Evolutionary conservation across 768 basidiomycete genomes (phyloP).

Genomic region (Leccinum variicolor): DNA sequence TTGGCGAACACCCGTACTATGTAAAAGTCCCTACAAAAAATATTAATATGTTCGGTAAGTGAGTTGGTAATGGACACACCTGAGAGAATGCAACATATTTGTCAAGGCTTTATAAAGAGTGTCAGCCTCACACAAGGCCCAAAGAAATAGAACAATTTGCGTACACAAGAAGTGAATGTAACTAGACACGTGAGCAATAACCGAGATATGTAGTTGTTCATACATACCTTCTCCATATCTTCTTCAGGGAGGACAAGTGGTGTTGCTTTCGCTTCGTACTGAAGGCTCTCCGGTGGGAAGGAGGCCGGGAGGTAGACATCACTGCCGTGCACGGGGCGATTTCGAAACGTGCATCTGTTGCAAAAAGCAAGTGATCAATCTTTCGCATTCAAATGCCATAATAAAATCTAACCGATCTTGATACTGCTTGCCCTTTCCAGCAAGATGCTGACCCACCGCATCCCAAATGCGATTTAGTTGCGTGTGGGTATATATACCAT

Average conservation of each 20-base stretch:
- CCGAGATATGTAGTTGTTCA: background rate
- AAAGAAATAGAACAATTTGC: slow-evolving; percentile 13
- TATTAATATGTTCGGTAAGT: slow-evolving; percentile 35
- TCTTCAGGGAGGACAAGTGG: slow-evolving; percentile 39
- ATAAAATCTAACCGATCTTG: slow-evolving; percentile 38
- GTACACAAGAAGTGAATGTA: slow-evolving; percentile 60
- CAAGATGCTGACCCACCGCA: slow-evolving; percentile 39
- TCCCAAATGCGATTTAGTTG: slow-evolving; percentile 50
- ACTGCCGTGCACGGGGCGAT: slow-evolving; percentile 30
- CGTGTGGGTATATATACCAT: slow-evolving; percentile 48
- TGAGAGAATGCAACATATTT: slow-evolving; percentile 32
- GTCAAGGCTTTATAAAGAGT: slow-evolving; percentile 37
- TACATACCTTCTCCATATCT: slow-evolving; percentile 45
- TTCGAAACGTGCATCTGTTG: slow-evolving; percentile 45
- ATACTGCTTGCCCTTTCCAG: slow-evolving; percentile 50
- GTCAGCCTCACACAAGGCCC: slow-evolving; percentile 30
- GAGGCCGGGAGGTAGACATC: slow-evolving; percentile 48
- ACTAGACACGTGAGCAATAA: slow-evolving; percentile 28
- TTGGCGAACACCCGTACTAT: slow-evolving; percentile 11
- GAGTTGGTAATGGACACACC: slow-evolving; percentile 5
- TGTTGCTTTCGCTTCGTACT: slow-evolving; percentile 9
- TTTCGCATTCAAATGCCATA: background rate
- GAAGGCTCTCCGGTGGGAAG: slow-evolving; percentile 42
- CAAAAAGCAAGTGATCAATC: background rate
- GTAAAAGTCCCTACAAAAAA: slow-evolving; percentile 18